Conservation (phyloP, 2,329 filamentous ascomycete genomes). For the Clonostachys sp. region DNA sequence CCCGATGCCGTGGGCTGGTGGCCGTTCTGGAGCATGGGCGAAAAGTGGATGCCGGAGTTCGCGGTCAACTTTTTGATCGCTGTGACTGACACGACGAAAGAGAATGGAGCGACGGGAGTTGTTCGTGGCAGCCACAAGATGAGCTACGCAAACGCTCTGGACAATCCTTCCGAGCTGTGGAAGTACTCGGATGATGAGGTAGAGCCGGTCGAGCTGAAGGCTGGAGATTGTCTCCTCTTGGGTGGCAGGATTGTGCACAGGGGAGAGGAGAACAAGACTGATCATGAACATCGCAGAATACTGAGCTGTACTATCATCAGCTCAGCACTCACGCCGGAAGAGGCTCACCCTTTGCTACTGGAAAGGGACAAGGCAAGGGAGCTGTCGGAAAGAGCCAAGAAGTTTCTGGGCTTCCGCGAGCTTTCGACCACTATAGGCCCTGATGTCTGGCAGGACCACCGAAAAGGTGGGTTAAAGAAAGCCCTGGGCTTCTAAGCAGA, state of each 20-base stretch:
- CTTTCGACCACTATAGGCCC: neutral
- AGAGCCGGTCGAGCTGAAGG: constrained; percentile 14
- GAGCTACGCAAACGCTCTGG: neutral
- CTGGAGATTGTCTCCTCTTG: constrained; percentile 20
- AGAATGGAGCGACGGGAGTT: constrained; percentile 11
- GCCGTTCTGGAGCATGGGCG: constrained; percentile 3
- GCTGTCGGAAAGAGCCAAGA: neutral
- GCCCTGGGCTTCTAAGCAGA: neutral
- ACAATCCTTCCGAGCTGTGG: constrained; percentile 9
- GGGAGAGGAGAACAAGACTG: constrained; percentile 17
- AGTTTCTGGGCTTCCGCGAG: neutral
- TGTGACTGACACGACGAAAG: constrained; percentile 6
- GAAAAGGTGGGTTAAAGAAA: neutral
- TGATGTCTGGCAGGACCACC: neutral
- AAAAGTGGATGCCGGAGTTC: constrained; percentile 2
- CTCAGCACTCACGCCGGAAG: constrained; percentile 6
- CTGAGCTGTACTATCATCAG: constrained; percentile 4
- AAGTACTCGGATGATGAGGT: neutral
- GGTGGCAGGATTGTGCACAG: constrained; percentile 24
- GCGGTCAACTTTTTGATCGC: constrained; percentile 10
- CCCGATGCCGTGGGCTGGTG: constrained; percentile 7
- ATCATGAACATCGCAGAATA: constrained; percentile 1
- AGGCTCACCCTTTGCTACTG: constrained; percentile 3
- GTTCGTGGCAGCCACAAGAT: constrained; percentile 10
- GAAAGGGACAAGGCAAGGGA: neutral